Evolutionary conservation across 2,329 filamentous ascomycete genomes (phyloP), one percentile per base, ranked within the genome.

Genomic region (Cadophora luteo-olivacea): DNA sequence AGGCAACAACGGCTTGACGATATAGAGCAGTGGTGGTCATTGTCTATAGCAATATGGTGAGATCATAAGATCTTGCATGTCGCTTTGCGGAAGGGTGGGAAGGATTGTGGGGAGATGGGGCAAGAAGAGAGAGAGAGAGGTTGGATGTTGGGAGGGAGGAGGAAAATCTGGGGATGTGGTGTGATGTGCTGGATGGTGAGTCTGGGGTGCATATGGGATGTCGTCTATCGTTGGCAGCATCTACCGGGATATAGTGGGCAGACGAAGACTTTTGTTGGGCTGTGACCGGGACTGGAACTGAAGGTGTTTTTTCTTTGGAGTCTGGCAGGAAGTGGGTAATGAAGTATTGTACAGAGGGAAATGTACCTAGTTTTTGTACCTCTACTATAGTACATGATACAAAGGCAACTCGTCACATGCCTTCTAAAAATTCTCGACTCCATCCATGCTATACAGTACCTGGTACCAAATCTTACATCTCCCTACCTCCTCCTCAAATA

Each of bases 401-500:
- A 71, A 25, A 68, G 45, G 48, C 64, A 25, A 33, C 49, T 24
- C 19, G n/a, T 61, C 29, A n/a, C 38, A 29, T 29, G 29, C 29
- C 29, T 0, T 41, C 8, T n/a, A 33, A 55, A 12, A n/a, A 12
- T 16, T 6, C 33, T 45, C 36, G 6, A 22, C 5, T 45, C 22
- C 12, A 29, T n/a, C 14, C 36, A 45, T 41, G 36, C 57, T 45
- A 38, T 24, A 24, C 33, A 55, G 11, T 38, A 8, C 57, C 29
- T 29, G 29, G 29, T 25, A 61, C 36, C 11, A 55, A 41, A 54
- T 64, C 61, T 22, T 65, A 58, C 61, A 41, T 61, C 62, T 68
- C 16, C 73, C 72, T 79, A 79, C 48, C 77, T 77, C 68, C 77
- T 75, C 68, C 77, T 77, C 82, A 98, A 80, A 81, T 98, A 99